phyloP scores from a whole-genome alignment of 2,329 filamentous ascomycete genomes.

The Penicillium sp. region DNA sequence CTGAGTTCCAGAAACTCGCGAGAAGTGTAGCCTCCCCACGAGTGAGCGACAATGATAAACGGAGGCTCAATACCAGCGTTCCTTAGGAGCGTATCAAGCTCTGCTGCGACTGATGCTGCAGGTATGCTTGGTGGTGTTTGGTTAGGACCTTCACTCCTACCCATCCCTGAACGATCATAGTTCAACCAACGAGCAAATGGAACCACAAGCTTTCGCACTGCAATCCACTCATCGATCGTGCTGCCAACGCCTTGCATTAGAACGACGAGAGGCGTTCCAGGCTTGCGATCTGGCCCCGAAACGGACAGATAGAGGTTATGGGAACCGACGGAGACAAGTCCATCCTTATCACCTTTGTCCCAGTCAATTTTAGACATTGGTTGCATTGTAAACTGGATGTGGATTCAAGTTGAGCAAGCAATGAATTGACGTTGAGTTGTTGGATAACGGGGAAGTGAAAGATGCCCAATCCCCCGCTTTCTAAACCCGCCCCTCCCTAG shows the following conservation, averaged over 20 bases:
- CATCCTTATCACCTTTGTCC: constrained; percentile 15
- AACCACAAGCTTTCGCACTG: constrained; percentile 17
- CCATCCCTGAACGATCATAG: constrained; percentile 26
- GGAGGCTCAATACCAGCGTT: constrained; percentile 10
- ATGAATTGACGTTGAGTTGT: constrained; percentile 3
- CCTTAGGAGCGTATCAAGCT: constrained; percentile 15
- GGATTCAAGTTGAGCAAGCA: neutral
- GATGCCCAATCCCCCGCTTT: constrained; percentile 1
- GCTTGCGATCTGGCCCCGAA: constrained; percentile 21
- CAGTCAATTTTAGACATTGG: constrained; percentile 7
- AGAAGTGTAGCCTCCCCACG: constrained; percentile 16
- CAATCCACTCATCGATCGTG: constrained; percentile 23
- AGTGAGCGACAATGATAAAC: constrained; percentile 16
- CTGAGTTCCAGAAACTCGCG: constrained; percentile 17
- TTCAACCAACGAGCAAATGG: constrained; percentile 20
- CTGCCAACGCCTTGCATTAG: constrained; percentile 23
- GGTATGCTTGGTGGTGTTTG: constrained; percentile 8
- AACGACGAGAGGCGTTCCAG: constrained; percentile 19
- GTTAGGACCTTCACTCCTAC: constrained; percentile 17
- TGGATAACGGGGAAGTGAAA: constrained; percentile 2
- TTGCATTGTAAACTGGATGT: constrained; percentile 10
- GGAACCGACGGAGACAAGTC: constrained; percentile 19
- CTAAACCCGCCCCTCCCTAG: neutral
- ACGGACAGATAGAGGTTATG: constrained; percentile 19
- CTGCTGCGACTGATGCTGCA: constrained; percentile 15